A percentile compares a stretch with the other conserved stretches of the same genome.
Conservation (phyloP, 139 green algal species). For the Eudorina sp. region DNA sequence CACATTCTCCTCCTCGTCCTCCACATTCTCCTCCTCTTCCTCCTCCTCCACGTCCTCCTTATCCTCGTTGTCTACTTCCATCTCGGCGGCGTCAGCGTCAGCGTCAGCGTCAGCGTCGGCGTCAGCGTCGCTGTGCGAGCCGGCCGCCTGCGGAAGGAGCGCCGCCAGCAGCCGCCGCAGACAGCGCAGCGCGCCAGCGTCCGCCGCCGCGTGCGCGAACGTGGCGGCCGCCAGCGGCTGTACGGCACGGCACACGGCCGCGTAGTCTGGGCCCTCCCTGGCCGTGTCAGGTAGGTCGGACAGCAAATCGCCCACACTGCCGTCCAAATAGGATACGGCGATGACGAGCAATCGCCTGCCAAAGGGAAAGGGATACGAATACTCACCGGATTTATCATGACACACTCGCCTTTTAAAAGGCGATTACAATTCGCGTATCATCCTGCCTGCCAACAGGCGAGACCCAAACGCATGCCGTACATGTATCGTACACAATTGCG, state of each 20-base stretch:
- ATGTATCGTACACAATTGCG: too few species aligned
- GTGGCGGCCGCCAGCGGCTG: conserved; percentile 57
- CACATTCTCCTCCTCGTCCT: neutral
- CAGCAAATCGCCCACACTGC: conserved; percentile 25
- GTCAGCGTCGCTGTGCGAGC: neutral
- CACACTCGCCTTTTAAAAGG: too few species aligned
- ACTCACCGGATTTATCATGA: too few species aligned
- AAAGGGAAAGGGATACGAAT: neutral
- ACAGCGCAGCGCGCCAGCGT: conserved; percentile 43
- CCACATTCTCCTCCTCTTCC: neutral
- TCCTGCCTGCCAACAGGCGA: too few species aligned
- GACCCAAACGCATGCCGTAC: too few species aligned
- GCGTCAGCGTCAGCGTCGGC: neutral
- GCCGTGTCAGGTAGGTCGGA: conserved; percentile 1
- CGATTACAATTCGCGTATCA: too few species aligned
- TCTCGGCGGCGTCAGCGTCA: neutral
- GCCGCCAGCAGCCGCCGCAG: conserved; percentile 71
- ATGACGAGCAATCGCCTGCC: conserved; percentile 1
- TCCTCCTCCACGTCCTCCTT: neutral
- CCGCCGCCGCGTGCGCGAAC: conserved; percentile 28
- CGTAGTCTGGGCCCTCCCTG: neutral
- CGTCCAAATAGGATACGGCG: neutral
- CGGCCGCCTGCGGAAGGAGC: conserved; percentile 61
- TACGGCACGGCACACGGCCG: neutral
- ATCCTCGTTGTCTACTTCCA: neutral